phyloP scores from a whole-genome alignment of 1,284 basidiomycete species.

The Peniophora sp. region DNA sequence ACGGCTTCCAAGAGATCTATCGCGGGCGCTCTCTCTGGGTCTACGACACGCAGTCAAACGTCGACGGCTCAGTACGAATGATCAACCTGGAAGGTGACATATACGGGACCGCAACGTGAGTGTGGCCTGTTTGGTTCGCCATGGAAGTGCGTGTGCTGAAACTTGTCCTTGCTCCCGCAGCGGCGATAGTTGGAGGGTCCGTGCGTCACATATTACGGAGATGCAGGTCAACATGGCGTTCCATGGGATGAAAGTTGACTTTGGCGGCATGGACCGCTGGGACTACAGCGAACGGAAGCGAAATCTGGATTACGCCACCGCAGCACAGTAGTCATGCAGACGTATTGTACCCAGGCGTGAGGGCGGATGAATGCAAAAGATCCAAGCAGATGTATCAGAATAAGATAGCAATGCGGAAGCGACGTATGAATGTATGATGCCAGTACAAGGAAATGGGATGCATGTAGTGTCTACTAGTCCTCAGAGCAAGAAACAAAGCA shows the following conservation, averaged over 20 bases:
- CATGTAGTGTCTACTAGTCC: neutral
- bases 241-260: slow-evolving; percentile 62
- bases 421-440: too few relatives aligned
- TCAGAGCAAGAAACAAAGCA: slow-evolving; percentile 9
- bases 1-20: slow-evolving; percentile 70
- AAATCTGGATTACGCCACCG: slow-evolving; percentile 45
- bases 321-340: too few relatives aligned
- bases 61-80: slow-evolving; percentile 54
- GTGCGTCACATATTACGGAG: slow-evolving; percentile 60
- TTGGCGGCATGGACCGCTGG: slow-evolving; percentile 69
- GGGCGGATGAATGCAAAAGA: too few relatives aligned
- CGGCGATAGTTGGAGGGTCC: slow-evolving; percentile 72
- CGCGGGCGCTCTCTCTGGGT: slow-evolving; percentile 63
- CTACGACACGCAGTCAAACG: slow-evolving; percentile 60
- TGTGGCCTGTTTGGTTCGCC: slow-evolving; percentile 8
- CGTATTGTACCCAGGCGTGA: too few relatives aligned
- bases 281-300: slow-evolving; percentile 53
- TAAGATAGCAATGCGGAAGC: too few relatives aligned
- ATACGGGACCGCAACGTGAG: slow-evolving; percentile 71
- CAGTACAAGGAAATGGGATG: too few relatives aligned
- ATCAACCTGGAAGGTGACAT: slow-evolving; percentile 48
- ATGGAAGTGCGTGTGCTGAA: neutral
- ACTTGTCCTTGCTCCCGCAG: slow-evolving; percentile 26
- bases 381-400: too few relatives aligned
- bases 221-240: slow-evolving; percentile 60